Conservation (phyloP, 176 grass and related monocot species). For the Tillandsia fasciculata region DNA sequence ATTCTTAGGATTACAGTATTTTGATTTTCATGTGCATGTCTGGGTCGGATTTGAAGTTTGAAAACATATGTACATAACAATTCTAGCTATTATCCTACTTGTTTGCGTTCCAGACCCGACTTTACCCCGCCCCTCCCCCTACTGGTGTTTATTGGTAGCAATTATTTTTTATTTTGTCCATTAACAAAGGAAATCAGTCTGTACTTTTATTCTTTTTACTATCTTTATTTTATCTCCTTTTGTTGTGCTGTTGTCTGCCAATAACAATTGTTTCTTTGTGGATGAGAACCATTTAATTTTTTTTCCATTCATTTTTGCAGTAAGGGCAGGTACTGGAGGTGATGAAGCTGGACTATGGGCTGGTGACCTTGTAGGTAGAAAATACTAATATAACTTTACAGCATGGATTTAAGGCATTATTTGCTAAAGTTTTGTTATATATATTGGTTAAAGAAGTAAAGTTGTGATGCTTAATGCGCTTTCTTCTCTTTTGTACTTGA, state of each 20-base stretch:
- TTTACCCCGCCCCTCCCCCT: too few relatives aligned
- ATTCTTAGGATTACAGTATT: too few relatives aligned
- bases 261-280: background rate
- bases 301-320: conserved; percentile 40
- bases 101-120: too few relatives aligned
- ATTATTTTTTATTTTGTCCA: too few relatives aligned
- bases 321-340: conserved; percentile 90
- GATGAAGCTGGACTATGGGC: conserved; percentile 97
- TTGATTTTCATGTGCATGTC: too few relatives aligned
- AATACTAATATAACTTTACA: conserved; percentile 18
- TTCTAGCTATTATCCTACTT: too few relatives aligned
- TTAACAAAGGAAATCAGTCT: background rate
- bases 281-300: background rate
- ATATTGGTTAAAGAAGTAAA: background rate
- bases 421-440: background rate
- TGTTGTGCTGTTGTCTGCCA: background rate
- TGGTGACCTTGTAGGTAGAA: conserved; percentile 99
- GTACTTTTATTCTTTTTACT: background rate
- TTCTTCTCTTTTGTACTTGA: too few relatives aligned
- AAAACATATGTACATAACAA: too few relatives aligned
- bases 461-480: background rate
- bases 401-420: background rate
- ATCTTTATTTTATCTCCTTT: conserved; percentile 4
- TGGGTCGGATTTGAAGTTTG: too few relatives aligned
- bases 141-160: too few relatives aligned